A percentile compares a stretch with the other conserved stretches of the same genome.
phyloP scores from a whole-genome alignment of 2,329 filamentous ascomycete species.

The Claviceps lovelessii region DNA sequence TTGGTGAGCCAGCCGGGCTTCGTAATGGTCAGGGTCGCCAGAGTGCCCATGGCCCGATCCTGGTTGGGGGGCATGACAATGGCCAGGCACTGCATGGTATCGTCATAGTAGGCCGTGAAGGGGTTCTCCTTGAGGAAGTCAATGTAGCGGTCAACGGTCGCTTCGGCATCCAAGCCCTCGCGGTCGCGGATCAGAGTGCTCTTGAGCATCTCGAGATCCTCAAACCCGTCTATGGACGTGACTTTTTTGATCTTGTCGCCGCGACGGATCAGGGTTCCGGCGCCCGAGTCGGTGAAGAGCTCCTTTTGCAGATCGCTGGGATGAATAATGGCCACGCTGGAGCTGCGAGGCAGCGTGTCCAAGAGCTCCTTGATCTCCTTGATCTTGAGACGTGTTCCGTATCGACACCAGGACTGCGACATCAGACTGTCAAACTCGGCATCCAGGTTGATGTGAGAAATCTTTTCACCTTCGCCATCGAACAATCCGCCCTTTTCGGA shows the following conservation, averaged over 20 bases:
- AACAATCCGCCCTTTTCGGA: constrained; percentile 95
- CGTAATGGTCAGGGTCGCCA: constrained; percentile 84
- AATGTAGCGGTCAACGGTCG: constrained; percentile 76
- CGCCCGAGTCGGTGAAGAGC: constrained; percentile 88
- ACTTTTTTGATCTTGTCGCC: constrained; percentile 78
- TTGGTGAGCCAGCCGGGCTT: constrained; percentile 92
- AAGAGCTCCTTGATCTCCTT: constrained; percentile 92
- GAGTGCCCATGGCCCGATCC: constrained; percentile 57
- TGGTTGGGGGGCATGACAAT: constrained; percentile 66
- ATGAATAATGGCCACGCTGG: constrained; percentile 94
- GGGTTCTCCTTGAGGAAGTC: constrained; percentile 60
- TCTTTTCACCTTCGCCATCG: constrained; percentile 86
- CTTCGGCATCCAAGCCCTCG: constrained; percentile 65
- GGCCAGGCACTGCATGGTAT: constrained; percentile 81
- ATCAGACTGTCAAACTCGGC: constrained; percentile 91
- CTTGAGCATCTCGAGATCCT: constrained; percentile 64
- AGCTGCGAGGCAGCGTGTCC: constrained; percentile 75
- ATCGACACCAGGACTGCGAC: constrained; percentile 87
- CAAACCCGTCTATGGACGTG: constrained; percentile 57
- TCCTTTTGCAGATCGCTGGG: constrained; percentile 93
- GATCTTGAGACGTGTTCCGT: constrained; percentile 92
- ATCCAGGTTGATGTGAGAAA: constrained; percentile 92
- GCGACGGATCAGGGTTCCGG: constrained; percentile 80
- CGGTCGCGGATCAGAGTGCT: constrained; percentile 68
- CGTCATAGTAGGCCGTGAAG: constrained; percentile 91